These are phyloP conservation scores for Jacaranda mimosifolia DNA, from an alignment of 257 asterid species.

Conservation along the genomic window DNA sequence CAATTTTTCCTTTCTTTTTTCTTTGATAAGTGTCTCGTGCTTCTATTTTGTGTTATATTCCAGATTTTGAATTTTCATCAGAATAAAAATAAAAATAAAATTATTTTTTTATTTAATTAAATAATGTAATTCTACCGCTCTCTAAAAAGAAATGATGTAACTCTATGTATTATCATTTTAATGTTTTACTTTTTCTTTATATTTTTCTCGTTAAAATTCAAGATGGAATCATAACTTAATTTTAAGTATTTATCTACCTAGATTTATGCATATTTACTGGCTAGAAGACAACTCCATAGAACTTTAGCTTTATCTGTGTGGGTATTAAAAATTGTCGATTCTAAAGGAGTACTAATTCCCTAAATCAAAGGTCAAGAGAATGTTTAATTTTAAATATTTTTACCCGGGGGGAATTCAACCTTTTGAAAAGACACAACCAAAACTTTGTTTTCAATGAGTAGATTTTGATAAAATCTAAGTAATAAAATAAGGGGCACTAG, in stretches of 20 bases:
- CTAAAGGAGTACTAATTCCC: neutral
- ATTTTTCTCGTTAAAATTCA: no score
- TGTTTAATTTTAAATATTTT: neutral
- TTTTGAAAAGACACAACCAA: neutral
- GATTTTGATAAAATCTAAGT: neutral
- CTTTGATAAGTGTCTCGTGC: no score
- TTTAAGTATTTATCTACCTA: neutral
- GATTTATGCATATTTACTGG: neutral
- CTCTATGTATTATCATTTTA: no score
- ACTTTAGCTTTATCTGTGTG: constrained; percentile 14
- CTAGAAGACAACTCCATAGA: neutral
- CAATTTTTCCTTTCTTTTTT: no score
- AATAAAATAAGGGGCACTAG: neutral
- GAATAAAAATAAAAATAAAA: no score
- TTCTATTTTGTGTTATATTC: no score
- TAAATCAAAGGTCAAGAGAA: constrained; percentile 29
- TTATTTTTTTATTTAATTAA: no score
- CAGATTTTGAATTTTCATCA: no score
- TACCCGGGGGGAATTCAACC: neutral
- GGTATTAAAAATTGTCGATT: neutral
- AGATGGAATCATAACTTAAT: no score
- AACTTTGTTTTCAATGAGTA: constrained; percentile 10
- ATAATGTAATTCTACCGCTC: no score
- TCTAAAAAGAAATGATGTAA: no score
- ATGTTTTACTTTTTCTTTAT: no score